phyloP scores from a whole-genome alignment of 768 basidiomycete genomes.

The Infundibulicybe gibba region DNA sequence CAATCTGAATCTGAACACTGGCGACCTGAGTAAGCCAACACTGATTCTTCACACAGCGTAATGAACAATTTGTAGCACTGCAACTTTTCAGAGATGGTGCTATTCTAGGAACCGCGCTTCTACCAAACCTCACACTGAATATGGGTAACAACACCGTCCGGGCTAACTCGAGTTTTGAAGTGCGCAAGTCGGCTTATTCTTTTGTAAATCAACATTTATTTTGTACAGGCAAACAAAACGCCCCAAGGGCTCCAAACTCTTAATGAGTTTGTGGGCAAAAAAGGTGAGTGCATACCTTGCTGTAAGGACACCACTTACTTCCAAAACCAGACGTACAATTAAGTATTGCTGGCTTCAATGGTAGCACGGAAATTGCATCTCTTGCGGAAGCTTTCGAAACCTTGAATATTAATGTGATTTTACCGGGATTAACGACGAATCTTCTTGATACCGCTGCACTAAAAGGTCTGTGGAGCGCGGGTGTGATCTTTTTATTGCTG shows the following conservation, averaged over 20 bases:
- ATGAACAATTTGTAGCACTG: conserved; percentile 33
- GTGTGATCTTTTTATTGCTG: conserved; percentile 3
- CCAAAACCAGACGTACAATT: conserved; percentile 46
- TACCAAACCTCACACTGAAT: conserved; percentile 56
- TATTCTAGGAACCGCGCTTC: conserved; percentile 53
- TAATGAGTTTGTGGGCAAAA: conserved; percentile 62
- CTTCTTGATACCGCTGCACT: conserved; percentile 56
- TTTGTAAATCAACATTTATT: conserved; percentile 5
- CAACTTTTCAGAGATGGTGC: conserved; percentile 50
- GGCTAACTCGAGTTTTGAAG: conserved; percentile 49
- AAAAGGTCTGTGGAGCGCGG: conserved; percentile 38
- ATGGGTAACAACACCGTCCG: conserved; percentile 58
- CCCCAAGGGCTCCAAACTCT: conserved; percentile 60
- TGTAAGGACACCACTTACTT: not conserved
- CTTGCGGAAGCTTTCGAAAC: conserved; percentile 59
- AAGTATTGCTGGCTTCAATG: conserved; percentile 52
- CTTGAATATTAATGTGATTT: conserved; percentile 47
- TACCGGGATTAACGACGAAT: conserved; percentile 58
- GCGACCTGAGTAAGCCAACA: conserved; percentile 55
- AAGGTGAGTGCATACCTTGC: conserved; percentile 28
- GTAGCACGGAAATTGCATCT: conserved; percentile 58
- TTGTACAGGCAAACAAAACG: conserved; percentile 51
- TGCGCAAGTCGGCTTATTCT: conserved; percentile 11
- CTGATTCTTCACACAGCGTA: not conserved
- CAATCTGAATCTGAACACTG: conserved; percentile 55